Conservation (phyloP, 2,329 filamentous ascomycete species). For the Fusarium ramigenum region DNA sequence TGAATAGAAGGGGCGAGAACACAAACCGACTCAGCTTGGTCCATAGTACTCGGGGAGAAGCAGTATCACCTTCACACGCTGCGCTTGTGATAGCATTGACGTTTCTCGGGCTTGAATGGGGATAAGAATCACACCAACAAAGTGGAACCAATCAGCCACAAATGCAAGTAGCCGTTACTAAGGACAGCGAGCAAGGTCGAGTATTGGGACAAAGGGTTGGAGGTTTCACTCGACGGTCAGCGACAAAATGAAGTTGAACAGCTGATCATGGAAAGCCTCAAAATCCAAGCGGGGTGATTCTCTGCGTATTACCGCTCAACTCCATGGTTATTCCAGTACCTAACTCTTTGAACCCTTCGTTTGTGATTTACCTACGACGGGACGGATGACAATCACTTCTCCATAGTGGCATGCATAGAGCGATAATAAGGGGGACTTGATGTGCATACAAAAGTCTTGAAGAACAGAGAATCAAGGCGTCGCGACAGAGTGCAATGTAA, state of each 20-base stretch:
- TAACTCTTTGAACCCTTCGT: neutral
- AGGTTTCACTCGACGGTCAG: neutral
- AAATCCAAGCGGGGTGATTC: conserved; percentile 3
- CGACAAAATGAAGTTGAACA: neutral
- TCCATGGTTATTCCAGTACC: neutral
- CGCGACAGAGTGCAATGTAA: neutral
- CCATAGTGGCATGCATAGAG: neutral
- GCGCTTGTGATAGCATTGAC: conserved; percentile 7
- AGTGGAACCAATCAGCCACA: conserved; percentile 24
- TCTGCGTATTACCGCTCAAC: neutral
- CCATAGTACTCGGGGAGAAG: neutral
- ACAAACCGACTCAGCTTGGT: neutral
- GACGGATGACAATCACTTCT: neutral
- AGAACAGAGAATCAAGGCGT: neutral
- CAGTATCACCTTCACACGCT: conserved; percentile 10
- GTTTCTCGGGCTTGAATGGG: neutral
- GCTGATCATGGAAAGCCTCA: conserved; percentile 1
- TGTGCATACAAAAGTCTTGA: neutral
- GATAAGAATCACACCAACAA: conserved; percentile 13
- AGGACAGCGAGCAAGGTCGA: neutral
- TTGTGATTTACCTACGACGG: neutral
- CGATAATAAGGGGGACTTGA: neutral
- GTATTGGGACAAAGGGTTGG: neutral
- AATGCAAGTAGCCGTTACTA: conserved; percentile 11
- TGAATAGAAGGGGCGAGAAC: conserved; percentile 21